Evolutionary conservation across 2,329 filamentous ascomycete genomes (phyloP).

Genomic region (Beauveria pseudobassiana): DNA sequence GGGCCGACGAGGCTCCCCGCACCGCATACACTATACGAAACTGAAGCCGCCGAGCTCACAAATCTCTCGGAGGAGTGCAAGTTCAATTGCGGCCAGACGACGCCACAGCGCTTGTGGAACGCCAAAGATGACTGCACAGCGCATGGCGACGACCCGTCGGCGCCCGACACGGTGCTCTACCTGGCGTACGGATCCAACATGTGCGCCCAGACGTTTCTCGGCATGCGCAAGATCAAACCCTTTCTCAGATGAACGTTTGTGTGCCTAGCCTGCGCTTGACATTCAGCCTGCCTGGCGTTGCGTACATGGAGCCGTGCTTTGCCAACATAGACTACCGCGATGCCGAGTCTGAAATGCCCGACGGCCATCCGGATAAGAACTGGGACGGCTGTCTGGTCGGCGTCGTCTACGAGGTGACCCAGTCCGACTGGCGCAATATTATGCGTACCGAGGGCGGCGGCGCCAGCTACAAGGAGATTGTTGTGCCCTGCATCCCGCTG

Average conservation of each 20-base stretch:
- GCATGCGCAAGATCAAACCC: slow-evolving; percentile 70
- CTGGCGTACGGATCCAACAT: slow-evolving; percentile 92
- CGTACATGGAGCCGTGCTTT: slow-evolving; percentile 88
- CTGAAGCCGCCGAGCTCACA: slow-evolving; percentile 13
- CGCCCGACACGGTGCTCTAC: slow-evolving; percentile 57
- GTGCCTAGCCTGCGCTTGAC: slow-evolving; percentile 71
- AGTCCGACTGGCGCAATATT: slow-evolving; percentile 73
- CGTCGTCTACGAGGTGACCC: slow-evolving; percentile 91
- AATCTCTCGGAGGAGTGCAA: slow-evolving; percentile 20
- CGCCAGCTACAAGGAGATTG: slow-evolving; percentile 72
- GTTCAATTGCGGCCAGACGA: slow-evolving; percentile 23
- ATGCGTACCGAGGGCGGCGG: slow-evolving; percentile 88
- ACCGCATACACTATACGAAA: slow-evolving; percentile 19
- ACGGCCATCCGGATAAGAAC: slow-evolving; percentile 11
- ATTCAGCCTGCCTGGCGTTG: slow-evolving; percentile 79
- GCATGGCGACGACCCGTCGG: slow-evolving; percentile 17
- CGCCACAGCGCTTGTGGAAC: slow-evolving; percentile 21
- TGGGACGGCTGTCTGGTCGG: slow-evolving; percentile 84
- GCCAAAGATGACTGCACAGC: slow-evolving; percentile 17
- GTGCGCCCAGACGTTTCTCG: slow-evolving; percentile 69
- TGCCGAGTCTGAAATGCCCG: slow-evolving; percentile 14
- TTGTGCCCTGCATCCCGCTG: slow-evolving; percentile 70
- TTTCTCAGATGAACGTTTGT: slow-evolving; percentile 74
- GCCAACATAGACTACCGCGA: slow-evolving; percentile 64
- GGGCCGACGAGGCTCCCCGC: not conserved